Conservation (phyloP, 202 grass and related monocot species). For the Setaria italica region DNA sequence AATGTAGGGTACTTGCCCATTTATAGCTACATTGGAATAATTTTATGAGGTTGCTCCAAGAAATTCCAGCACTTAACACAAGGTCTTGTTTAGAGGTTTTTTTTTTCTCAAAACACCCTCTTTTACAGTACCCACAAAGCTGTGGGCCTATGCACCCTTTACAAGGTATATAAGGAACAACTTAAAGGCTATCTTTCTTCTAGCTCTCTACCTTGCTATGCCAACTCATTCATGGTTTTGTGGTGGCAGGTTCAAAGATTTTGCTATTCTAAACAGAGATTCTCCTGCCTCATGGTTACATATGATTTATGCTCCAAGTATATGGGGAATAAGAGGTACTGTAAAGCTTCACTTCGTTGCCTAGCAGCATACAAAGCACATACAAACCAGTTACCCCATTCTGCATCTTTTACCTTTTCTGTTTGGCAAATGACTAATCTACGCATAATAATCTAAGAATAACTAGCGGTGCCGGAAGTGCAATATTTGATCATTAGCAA, state of each 20-base stretch:
- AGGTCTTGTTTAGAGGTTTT: background rate
- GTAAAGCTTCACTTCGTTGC: background rate
- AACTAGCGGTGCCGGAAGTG: background rate
- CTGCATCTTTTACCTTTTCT: background rate
- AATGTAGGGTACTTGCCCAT: background rate
- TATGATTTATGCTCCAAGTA: background rate
- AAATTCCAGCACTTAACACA: background rate
- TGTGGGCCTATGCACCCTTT: background rate
- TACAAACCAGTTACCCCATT: background rate
- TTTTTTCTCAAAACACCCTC: background rate
- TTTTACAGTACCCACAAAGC: background rate
- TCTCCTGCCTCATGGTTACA: background rate
- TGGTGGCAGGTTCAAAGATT: slow-evolving; percentile 1
- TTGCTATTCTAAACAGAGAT: background rate
- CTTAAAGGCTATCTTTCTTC: background rate
- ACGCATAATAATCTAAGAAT: background rate
- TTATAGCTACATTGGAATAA: background rate
- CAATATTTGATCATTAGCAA: background rate
- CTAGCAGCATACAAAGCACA: background rate
- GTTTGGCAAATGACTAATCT: background rate
- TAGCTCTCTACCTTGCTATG: background rate
- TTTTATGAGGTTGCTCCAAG: background rate
- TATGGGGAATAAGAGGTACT: background rate
- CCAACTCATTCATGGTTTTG: background rate
- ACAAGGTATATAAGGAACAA: background rate